Evolutionary conservation across 306 rosid species (phyloP).

Genomic region (Prunus dulcis): DNA sequence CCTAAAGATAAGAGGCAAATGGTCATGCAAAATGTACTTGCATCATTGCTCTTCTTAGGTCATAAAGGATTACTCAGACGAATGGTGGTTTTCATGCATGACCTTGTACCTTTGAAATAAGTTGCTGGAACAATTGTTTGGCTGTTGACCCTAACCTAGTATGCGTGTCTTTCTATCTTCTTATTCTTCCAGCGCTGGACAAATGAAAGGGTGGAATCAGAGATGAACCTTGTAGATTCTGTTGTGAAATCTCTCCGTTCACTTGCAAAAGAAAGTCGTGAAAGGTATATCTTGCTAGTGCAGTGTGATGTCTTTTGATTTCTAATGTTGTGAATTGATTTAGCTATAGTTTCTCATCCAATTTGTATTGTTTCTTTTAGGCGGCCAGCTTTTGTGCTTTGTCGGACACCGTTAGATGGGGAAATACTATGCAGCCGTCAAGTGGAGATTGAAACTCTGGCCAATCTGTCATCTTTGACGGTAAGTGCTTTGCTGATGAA

Average conservation of each 20-base stretch:
- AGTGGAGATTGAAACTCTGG: constrained; percentile 70
- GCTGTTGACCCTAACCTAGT: neutral
- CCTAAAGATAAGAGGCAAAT: neutral
- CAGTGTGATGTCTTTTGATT: neutral
- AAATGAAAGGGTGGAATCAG: constrained; percentile 63
- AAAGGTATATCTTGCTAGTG: constrained; percentile 46
- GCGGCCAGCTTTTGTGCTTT: constrained; percentile 37
- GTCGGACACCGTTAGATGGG: constrained; percentile 25
- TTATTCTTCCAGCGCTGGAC: constrained; percentile 60
- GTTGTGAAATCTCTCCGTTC: constrained; percentile 76
- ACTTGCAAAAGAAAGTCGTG: constrained; percentile 87
- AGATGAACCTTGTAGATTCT: constrained; percentile 72
- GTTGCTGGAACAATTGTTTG: neutral
- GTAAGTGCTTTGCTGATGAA: constrained; percentile 23
- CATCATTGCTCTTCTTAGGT: neutral
- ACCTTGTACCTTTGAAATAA: neutral
- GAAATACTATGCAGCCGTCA: constrained; percentile 37
- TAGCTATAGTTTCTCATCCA: neutral
- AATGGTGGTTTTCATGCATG: neutral
- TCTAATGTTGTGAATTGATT: neutral
- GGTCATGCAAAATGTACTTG: neutral
- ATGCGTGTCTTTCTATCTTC: neutral
- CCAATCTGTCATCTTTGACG: constrained; percentile 65
- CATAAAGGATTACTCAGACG: neutral
- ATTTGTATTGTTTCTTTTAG: constrained; percentile 12